Base-by-base conservation (phyloP, 306 rosid species). In the Cicer chorassanicum region DNA sequence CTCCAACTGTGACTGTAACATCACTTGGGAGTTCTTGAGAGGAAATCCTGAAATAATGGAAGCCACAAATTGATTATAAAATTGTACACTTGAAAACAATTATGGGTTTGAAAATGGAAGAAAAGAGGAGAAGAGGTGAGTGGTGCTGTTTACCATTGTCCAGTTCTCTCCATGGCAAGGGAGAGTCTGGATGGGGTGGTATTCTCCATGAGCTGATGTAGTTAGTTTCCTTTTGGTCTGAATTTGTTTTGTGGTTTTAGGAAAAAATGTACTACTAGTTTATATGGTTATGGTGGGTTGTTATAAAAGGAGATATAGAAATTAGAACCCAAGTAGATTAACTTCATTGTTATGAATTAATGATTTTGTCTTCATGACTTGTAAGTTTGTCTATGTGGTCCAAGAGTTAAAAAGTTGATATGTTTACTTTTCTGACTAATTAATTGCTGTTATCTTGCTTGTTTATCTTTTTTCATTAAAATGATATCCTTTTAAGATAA, bases 141-240 rank as follows among this genome's bases (percentile, higher is more conserved):
- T 12, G 15, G 45, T 13, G 45, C 11, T 74, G 70, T 6, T 45
- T 85, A 93, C 98, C 98, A 93, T 59, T 89, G 96, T 42, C 91
- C 97, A 0, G 98, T 89, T 88, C 98, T 89, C 80, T 89, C 96
- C 98, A 93, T 88, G 81, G 97, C 97, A 38, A 73, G 79, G 60
- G 96, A 87, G 53, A 78, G 64, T 63, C 91, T 84, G 41, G n/a
- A 81, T 43, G 80, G 64, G 78, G 53, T 84, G 54, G 84, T 57
- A 44, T 82, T 51, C 8, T 88, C 93, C 98, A 91, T 87, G 83
- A 43, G 36, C n/a, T 15, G 73, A 13, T 29, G 68, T 18, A 9
- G 38, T 11, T 15, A 73, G 51, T 29, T 48, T 81, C 12, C 14
- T 48, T 48, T 59, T 68, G 76, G 61, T 67, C 24, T 66, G 38